phyloP scores from a whole-genome alignment of 2,329 filamentous ascomycete species.

The Phialophora macrospora region DNA sequence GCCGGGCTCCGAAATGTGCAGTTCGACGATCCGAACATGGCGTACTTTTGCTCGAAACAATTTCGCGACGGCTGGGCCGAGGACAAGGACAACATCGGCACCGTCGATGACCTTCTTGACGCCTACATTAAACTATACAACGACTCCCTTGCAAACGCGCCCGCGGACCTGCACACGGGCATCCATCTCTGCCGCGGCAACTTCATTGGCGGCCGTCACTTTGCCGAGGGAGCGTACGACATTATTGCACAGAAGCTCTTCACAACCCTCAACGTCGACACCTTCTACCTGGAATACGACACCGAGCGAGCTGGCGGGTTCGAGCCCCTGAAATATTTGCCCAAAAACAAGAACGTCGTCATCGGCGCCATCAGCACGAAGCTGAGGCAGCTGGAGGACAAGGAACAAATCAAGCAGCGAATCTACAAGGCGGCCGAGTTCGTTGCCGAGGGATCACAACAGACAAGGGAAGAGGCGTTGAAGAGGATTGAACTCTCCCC shows the following conservation, averaged over 20 bases:
- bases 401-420: slow-evolving; percentile 61
- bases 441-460: slow-evolving; percentile 66
- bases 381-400: slow-evolving; percentile 61
- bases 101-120: slow-evolving; percentile 69
- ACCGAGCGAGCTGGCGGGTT: slow-evolving; percentile 65
- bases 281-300: slow-evolving; percentile 69
- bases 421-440: slow-evolving; percentile 65
- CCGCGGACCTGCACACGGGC: slow-evolving; percentile 70
- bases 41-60: slow-evolving; percentile 69
- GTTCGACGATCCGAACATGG: slow-evolving; percentile 65
- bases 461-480: slow-evolving; percentile 67
- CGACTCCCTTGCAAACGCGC: slow-evolving; percentile 63
- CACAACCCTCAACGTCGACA: slow-evolving; percentile 61
- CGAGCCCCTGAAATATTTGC: slow-evolving; percentile 62
- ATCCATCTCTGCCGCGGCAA: slow-evolving; percentile 71
- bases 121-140: slow-evolving; percentile 75
- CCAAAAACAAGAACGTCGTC: slow-evolving; percentile 63
- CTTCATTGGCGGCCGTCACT: slow-evolving; percentile 65
- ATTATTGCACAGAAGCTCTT: slow-evolving; percentile 67
- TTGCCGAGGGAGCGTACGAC: slow-evolving; percentile 67
- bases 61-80: slow-evolving; percentile 69
- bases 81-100: slow-evolving; percentile 68
- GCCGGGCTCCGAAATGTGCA: slow-evolving; percentile 65
- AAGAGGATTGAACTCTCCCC: slow-evolving; percentile 67
- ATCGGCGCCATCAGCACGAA: slow-evolving; percentile 65